A percentile compares a stretch with the other conserved stretches of the same genome.
These are phyloP conservation scores for Oryza longistaminata DNA, from an alignment of 176 grass and related monocot genomes.

Conservation along the genomic window DNA sequence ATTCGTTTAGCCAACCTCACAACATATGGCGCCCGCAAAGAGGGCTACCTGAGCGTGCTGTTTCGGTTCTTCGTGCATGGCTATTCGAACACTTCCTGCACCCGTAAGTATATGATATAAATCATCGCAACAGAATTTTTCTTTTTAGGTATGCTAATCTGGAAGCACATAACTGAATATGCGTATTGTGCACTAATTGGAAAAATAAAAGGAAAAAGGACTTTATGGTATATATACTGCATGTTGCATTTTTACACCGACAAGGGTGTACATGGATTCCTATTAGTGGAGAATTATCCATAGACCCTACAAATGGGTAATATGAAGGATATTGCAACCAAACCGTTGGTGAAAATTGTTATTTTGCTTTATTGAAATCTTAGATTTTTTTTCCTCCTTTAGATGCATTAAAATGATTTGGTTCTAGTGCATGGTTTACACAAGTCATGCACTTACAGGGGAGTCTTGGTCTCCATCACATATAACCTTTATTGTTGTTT, in stretches of 20 bases:
- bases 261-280: neutral
- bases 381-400: neutral
- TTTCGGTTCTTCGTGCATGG: slow-evolving; percentile 93
- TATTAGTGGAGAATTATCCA: slow-evolving; percentile 33
- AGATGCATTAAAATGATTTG: neutral
- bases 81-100: slow-evolving; percentile 97
- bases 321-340: slow-evolving; percentile 27
- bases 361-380: slow-evolving; percentile 32
- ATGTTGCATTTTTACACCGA: neutral
- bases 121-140: neutral
- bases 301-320: slow-evolving; percentile 30
- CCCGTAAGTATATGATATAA: slow-evolving; percentile 61
- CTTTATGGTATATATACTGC: slow-evolving; percentile 16
- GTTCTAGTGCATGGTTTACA: neutral
- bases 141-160: neutral
- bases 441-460: neutral
- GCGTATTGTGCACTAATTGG: neutral
- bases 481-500: neutral
- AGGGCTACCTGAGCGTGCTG: slow-evolving; percentile 91
- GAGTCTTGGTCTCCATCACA: neutral
- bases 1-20: slow-evolving; percentile 66
- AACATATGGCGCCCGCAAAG: slow-evolving; percentile 91
- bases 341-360: slow-evolving; percentile 13
- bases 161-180: slow-evolving; percentile 20
- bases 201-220: neutral